Evolutionary conservation across 495 filamentous ascomycete species (phyloP).

Genomic region (Penicillium nucicola): DNA sequence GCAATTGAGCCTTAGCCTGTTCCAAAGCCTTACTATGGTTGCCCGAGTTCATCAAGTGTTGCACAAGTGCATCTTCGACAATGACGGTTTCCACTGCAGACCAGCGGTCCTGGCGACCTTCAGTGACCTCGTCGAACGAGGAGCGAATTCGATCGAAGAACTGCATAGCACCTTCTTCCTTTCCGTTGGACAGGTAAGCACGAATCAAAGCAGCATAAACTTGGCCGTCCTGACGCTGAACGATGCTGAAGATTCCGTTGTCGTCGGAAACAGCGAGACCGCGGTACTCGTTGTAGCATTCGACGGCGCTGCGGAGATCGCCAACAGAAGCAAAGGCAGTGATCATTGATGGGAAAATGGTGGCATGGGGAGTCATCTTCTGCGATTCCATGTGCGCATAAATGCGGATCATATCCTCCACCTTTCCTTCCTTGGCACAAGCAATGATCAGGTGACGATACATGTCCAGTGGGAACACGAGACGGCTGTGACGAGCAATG

Average conservation of each 20-base stretch:
- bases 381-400: constrained; percentile 86
- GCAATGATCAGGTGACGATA: constrained; percentile 81
- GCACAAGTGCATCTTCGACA: constrained; percentile 68
- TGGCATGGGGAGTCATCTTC: constrained; percentile 66
- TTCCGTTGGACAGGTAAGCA: constrained; percentile 77
- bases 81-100: constrained; percentile 65
- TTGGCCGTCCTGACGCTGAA: constrained; percentile 71
- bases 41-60: constrained; percentile 61
- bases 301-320: constrained; percentile 84
- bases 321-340: constrained; percentile 77
- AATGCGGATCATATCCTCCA: constrained; percentile 83
- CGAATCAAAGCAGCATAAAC: constrained; percentile 87
- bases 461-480: constrained; percentile 65
- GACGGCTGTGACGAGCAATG: constrained; percentile 45
- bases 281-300: constrained; percentile 94
- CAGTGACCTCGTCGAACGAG: constrained; percentile 56
- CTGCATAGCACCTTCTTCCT: constrained; percentile 70
- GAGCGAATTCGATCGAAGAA: constrained; percentile 77
- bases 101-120: constrained; percentile 46
- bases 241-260: constrained; percentile 64
- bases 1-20: constrained; percentile 55
- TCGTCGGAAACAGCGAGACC: constrained; percentile 76
- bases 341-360: constrained; percentile 90
- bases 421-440: constrained; percentile 72
- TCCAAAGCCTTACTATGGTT: constrained; percentile 64